Evolutionary conservation across 192 early-diverging fungal genomes (phyloP).

Genomic region (Kappamyces sp.): DNA sequence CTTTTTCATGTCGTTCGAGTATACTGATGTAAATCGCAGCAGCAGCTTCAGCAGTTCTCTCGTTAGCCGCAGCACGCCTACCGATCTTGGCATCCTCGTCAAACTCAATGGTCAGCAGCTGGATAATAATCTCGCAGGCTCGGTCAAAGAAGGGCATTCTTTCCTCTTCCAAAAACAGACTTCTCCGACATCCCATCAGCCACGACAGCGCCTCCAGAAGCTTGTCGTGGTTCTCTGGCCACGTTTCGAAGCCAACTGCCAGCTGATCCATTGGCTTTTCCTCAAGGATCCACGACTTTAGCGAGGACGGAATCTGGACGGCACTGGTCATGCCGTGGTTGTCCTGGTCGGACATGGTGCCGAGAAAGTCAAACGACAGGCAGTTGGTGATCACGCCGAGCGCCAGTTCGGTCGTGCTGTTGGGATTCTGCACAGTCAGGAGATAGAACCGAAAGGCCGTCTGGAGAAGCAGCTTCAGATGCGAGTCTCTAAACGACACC

Average conservation of each 20-base stretch:
- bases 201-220: slow-evolving; percentile 1
- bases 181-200: slow-evolving; percentile 10
- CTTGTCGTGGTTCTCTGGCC: background rate
- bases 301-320: slow-evolving; percentile 6
- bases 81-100: background rate
- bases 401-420: slow-evolving; percentile 1
- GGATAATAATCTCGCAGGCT: background rate
- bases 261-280: slow-evolving; percentile 7
- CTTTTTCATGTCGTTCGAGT: slow-evolving; percentile 12
- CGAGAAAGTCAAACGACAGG: slow-evolving; percentile 8
- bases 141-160: slow-evolving; percentile 4
- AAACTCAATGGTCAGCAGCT: background rate
- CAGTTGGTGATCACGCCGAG: background rate
- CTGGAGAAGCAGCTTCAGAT: slow-evolving; percentile 6
- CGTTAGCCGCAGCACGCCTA: background rate
- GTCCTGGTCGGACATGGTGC: slow-evolving; percentile 10
- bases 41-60: slow-evolving; percentile 12
- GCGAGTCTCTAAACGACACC: slow-evolving; percentile 12
- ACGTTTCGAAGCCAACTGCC: background rate
- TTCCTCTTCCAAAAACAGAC: slow-evolving; percentile 12
- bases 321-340: slow-evolving; percentile 11
- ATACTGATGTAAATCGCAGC: slow-evolving; percentile 7
- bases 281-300: slow-evolving; percentile 1
- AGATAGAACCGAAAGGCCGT: background rate
- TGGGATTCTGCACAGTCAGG: slow-evolving; percentile 1